Evolutionary conservation across 495 filamentous ascomycete genomes (phyloP), one percentile per base, ranked within the genome.

Genomic region (Xylaria longipes): DNA sequence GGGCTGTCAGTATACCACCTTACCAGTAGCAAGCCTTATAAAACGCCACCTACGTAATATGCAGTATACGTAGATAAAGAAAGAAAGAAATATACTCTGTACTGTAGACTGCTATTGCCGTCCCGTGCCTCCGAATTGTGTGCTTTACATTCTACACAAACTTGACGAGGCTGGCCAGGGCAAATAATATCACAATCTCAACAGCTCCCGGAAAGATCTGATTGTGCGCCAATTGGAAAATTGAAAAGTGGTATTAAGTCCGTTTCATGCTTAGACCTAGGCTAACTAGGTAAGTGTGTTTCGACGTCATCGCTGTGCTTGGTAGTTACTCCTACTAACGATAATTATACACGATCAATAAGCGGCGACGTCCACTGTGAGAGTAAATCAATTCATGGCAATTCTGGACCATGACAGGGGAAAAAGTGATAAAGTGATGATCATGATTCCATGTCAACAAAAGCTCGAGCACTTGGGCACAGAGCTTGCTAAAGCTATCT

Each of bases 31-130:
- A 63, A 43, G 37, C 60, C 11, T 7, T 37, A 6, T 7, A 29
- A 5, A 43, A 25, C 60, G 60, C 60, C 60, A 63, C 60, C 22
- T 63, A 63, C 60, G 60, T 22, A 43, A 63, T 43, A 43, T 29
- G 37, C 22, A 60, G 45, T 43, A 43, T 29, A 22, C 22, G 39
- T 39, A 63, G 25, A 33, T 14, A 25, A 43, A 8, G 29, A 31
- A 41, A 29, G 1, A 39, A 39, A n/a, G 5, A 15, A 12, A 41
- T 31, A 31, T 41, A 8, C 5, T 6, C 9, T 41, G 11, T 37
- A 37, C 7, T 12, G 39, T 1, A 41, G 39, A 1, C 9, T n/a
- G n/a, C 17, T 20, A 20, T 27, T 27, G 25, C 3, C 9, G 3
- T 54, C 52, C 22, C 17, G 5, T 56, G 52, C 27, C 5, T 31